Base-by-base conservation (phyloP, 2,329 filamentous ascomycete genomes). In the Colletotrichum costaricense region DNA sequence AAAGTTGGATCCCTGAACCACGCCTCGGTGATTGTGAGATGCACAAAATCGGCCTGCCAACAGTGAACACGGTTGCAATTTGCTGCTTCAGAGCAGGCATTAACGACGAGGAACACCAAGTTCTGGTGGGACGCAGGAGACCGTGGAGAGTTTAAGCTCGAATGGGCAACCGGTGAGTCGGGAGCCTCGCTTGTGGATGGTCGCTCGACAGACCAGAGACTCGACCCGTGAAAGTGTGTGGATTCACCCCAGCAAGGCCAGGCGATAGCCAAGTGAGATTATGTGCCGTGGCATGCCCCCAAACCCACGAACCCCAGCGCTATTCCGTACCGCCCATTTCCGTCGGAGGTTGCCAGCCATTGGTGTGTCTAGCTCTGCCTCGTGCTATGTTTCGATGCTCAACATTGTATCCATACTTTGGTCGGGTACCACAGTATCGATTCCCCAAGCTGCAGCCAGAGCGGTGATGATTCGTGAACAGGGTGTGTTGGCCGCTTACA, bases 111-210 rank as follows among this genome's bases (percentile, higher is more conserved):
- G 22, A 35, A 56, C 8, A 38, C 35, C 42, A 42, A 49, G 33
- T 19, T 69, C 42, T 69, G 54, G 66, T 58, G 70, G 69, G 65
- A 64, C 70, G 46, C 46, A 62, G 70, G 67, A 70, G 42, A 71
- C 60, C 56, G 67, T 66, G 56, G 71, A 56, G 62, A 63, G 42
- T 52, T 74, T 74, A 72, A 63, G 72, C 72, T 74, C 62, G 60
- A 74, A 63, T 55, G 52, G 69, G 72, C 63, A 67, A 74, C 63
- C 72, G 72, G 72, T 74, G 72, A 74, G 69, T 38, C 56, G 59
- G 68, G 58, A 72, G 56, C 58, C 33, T 55, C 56, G 22, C 49
- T n/a, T 63, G 59, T 72, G 67, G 70, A 72, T 60, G 59, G 63
- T 35, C 42, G 38, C 71, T 60, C 56, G 58, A 67, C 60, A 33